Evolutionary conservation across 2,329 filamentous ascomycete genomes (phyloP), one percentile per base, ranked within the genome.

Genomic region (Colletotrichum theobromicola): DNA sequence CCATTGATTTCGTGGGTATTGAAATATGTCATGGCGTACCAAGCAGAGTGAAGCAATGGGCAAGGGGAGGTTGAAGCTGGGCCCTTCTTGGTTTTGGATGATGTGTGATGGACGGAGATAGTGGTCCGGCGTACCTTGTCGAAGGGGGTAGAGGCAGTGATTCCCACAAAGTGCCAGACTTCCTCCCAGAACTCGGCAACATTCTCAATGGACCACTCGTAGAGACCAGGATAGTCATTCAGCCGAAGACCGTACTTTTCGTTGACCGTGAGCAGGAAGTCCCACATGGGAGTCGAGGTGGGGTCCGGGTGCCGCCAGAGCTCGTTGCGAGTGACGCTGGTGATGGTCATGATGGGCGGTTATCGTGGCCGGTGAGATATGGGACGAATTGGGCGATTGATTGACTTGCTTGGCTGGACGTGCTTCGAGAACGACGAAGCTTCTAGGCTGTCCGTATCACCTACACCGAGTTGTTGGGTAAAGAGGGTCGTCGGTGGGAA

Each of bases 151-250:
- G 94, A 93, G 7, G 94, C 91, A 76, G 88, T 92, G 78, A 98
- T 89, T 57, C 94, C 94, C 4, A 94, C 94, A 83, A 94, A 96
- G 55, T 94, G 88, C 96, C 96, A 98, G 12, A 95, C 90, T 70
- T 95, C 93, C 64, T 90, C 92, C 96, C 96, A 98, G 83, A 98
- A 98, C 2, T 89, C 86, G 28, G 92, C 89, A 9, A 95, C 89
- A 78, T 96, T 88, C 9, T 93, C 90, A 76, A 97, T 89, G 77
- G 95, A 98, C 96, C 96, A 98, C 81, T 90, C 86, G 85, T 96
- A 94, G 10, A 98, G 89, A n/a, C 91, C 91, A 24, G 92, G 85
- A 80, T 98, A 98, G 76, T 88, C 91, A 21, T 87, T 82, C 61
- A 97, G 87, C 26, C 87, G 81, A 70, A 95, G 83, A 13, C 86